Conservation (phyloP, 768 basidiomycete species). For the Xerocomellus chrysenteron region DNA sequence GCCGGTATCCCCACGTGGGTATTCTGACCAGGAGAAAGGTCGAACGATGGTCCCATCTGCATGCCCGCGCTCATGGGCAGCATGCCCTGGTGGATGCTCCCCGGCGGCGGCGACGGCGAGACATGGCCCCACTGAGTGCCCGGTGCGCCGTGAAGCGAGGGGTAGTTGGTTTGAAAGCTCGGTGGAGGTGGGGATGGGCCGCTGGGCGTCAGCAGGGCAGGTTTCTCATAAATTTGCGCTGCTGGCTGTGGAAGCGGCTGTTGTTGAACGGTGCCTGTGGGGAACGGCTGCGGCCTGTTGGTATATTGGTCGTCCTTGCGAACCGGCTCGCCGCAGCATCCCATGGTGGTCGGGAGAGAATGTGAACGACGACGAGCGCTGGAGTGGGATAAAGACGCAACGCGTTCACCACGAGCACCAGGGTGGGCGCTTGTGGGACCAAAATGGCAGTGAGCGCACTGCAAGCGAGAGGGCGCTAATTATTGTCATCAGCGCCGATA, state of each 20-base stretch:
- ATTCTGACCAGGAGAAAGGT: background rate
- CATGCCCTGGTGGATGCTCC: conserved; percentile 3
- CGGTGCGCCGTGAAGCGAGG: conserved; percentile 26
- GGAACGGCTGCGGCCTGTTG: conserved; percentile 32
- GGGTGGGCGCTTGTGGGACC: conserved; percentile 10
- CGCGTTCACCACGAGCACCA: conserved; percentile 1
- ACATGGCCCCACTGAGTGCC: conserved; percentile 22
- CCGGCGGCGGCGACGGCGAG: conserved; percentile 37
- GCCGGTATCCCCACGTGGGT: background rate
- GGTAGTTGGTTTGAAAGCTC: conserved; percentile 25
- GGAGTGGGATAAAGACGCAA: background rate
- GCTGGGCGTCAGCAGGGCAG: conserved; percentile 39
- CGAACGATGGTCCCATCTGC: background rate
- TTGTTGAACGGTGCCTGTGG: conserved; percentile 42
- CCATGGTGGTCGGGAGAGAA: conserved; percentile 39
- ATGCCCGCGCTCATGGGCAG: background rate
- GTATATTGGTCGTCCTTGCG: conserved; percentile 32
- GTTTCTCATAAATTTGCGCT: conserved; percentile 41
- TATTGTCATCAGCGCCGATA: background rate
- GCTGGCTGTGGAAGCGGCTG: conserved; percentile 49
- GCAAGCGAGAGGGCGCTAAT: conserved; percentile 1
- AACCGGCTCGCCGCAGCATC: conserved; percentile 62
- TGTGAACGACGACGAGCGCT: background rate
- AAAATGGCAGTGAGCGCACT: conserved; percentile 17
- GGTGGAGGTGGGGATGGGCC: conserved; percentile 49